Base-by-base conservation (phyloP, 345 rosid genomes). In the Geranium rotundifolium region DNA sequence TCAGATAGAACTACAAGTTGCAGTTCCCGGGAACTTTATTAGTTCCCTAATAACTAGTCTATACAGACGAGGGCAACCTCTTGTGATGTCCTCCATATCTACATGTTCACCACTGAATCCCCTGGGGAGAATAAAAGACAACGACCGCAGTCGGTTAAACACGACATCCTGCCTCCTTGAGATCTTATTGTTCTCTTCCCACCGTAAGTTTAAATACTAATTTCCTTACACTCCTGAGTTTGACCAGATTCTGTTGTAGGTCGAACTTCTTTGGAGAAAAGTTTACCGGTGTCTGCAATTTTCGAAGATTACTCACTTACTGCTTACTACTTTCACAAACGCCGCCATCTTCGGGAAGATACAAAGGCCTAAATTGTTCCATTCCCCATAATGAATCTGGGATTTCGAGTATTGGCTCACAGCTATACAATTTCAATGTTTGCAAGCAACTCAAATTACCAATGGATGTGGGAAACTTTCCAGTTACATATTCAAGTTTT, bases 361-460 rank as follows among this genome's bases (percentile, higher is more conserved):
- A 46, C 16, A 46, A 14, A 46, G 3, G 52, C 4, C 69, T 65
- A 13, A 66, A 52, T 1, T 20, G 31, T 59, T 29, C 31, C 63
- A 66, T 50, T 29, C n/a, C 59, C 63, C 63, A 59, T 66, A 59
- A 29, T 30, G 60, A 57, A 29, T 66, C 29, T 9, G 69, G 69
- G 0, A 58, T 39, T 12, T 27, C 46, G 52, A 2, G 19, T 37
- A 4, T 5, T 7, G 10, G 16, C 58, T 1, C 17, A 0, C 73
- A 7, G 0, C 15, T 29, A 37, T 41, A 0, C 23, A 55, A 55
- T 2, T 55, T 16, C 17, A 55, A 55, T 5, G 57, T 55, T n/a
- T 55, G 57, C 57, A 55, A 55, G 57, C 4, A 55, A 0, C 57
- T 55, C 17, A 55, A 55, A 16, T 55, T 55, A 19, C 19, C 57